Conservation (phyloP, 164 flowering plant species). For the Vitis labrusca region DNA sequence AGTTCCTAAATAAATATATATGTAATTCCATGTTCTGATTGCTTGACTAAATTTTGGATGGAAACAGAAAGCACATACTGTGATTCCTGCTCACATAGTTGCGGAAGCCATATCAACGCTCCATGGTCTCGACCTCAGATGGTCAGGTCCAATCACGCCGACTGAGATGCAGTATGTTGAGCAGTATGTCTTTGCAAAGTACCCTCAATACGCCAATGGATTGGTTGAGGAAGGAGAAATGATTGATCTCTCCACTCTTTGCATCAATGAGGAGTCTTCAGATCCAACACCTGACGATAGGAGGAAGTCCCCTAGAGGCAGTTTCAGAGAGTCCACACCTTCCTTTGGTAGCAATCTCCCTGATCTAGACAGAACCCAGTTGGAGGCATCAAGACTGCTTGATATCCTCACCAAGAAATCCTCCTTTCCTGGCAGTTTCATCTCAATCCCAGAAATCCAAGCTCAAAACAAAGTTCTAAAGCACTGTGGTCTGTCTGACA, state of each 20-base stretch:
- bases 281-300: slow-evolving; percentile 44
- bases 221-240: slow-evolving; percentile 53
- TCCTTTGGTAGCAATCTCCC: slow-evolving; percentile 44
- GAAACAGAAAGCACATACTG: slow-evolving; percentile 57
- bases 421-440: slow-evolving; percentile 66
- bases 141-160: slow-evolving; percentile 88
- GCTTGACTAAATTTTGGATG: not conserved
- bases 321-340: slow-evolving; percentile 38
- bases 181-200: slow-evolving; percentile 72
- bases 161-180: slow-evolving; percentile 74
- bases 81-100: slow-evolving; percentile 74
- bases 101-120: slow-evolving; percentile 89
- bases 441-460: slow-evolving; percentile 75
- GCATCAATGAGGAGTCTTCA: slow-evolving; percentile 47
- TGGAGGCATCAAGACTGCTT: slow-evolving; percentile 66
- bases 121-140: slow-evolving; percentile 68
- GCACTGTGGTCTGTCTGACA: slow-evolving; percentile 63
- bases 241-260: slow-evolving; percentile 43
- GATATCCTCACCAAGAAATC: slow-evolving; percentile 68
- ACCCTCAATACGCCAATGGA: slow-evolving; percentile 69
- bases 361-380: slow-evolving; percentile 54
- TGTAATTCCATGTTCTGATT: not conserved
- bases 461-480: slow-evolving; percentile 60
- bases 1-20: not conserved
- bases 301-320: slow-evolving; percentile 54